Evolutionary conservation across 768 basidiomycete species (phyloP).

Genomic region (Trametes cingulata): DNA sequence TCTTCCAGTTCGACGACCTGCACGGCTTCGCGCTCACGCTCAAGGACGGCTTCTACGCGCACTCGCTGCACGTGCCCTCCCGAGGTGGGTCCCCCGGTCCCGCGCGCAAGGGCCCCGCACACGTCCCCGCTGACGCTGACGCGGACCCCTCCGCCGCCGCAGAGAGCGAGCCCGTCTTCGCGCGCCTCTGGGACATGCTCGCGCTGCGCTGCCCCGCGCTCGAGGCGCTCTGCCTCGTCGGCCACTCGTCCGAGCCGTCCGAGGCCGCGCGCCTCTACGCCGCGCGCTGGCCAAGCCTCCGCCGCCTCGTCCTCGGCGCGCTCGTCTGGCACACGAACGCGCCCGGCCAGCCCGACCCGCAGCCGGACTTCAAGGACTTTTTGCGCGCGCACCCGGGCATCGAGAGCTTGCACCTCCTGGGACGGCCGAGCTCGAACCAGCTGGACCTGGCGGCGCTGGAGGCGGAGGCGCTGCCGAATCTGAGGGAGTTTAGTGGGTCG

Average conservation of each 20-base stretch:
- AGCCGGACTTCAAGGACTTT: conserved; percentile 64
- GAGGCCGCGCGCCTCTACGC: conserved; percentile 56
- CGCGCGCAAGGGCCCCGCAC: conserved; percentile 1
- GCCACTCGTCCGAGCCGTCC: conserved; percentile 49
- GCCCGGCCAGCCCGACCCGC: conserved; percentile 35
- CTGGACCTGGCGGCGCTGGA: conserved; percentile 52
- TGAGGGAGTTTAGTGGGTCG: conserved; percentile 66
- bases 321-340: conserved; percentile 56
- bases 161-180: conserved; percentile 54
- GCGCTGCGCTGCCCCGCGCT: conserved; percentile 63
- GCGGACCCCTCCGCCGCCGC: not conserved
- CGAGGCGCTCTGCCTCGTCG: conserved; percentile 61
- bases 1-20: conserved; percentile 69
- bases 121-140: not conserved
- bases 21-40: conserved; percentile 61
- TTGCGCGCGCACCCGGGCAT: conserved; percentile 64
- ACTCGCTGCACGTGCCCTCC: conserved; percentile 52
- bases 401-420: conserved; percentile 26
- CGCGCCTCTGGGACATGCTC: conserved; percentile 71
- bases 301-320: conserved; percentile 62
- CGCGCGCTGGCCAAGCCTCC: conserved; percentile 69
- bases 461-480: conserved; percentile 44
- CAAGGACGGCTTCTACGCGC: conserved; percentile 64
- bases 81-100: conserved; percentile 50
- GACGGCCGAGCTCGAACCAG: conserved; percentile 46